phyloP scores from a whole-genome alignment of 2,329 filamentous ascomycete genomes.

The Aspergillus sergii region DNA sequence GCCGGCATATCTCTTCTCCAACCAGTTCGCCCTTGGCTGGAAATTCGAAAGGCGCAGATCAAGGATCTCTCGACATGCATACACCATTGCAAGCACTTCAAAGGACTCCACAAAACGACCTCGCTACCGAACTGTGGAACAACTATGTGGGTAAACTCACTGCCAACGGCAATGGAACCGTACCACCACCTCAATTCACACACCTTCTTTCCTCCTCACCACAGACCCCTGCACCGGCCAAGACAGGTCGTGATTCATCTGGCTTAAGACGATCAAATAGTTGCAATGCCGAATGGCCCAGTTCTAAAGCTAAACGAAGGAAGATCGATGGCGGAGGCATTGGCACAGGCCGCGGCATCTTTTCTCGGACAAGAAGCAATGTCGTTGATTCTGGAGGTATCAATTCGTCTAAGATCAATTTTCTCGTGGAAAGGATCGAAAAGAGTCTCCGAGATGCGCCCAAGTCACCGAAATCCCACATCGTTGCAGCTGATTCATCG shows the following conservation, averaged over 20 bases:
- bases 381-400: constrained; percentile 41
- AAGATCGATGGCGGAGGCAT: constrained; percentile 55
- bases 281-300: constrained; percentile 70
- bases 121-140: constrained; percentile 76
- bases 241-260: constrained; percentile 46
- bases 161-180: constrained; percentile 48
- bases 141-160: constrained; percentile 64
- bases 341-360: constrained; percentile 51
- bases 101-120: constrained; percentile 70
- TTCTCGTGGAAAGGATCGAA: constrained; percentile 68
- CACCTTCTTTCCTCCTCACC: constrained; percentile 72
- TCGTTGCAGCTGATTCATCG: constrained; percentile 46
- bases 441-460: constrained; percentile 47
- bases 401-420: constrained; percentile 52
- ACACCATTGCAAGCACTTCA: constrained; percentile 60
- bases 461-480: constrained; percentile 17
- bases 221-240: constrained; percentile 58
- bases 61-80: constrained; percentile 58
- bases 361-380: constrained; percentile 45
- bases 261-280: constrained; percentile 67
- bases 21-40: constrained; percentile 64
- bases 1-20: constrained; percentile 74
- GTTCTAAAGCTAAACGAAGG: constrained; percentile 62
- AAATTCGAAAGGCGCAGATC: constrained; percentile 39
- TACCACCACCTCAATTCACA: constrained; percentile 60